These are phyloP conservation scores for Leptographium radiaticola DNA, from an alignment of 2,329 filamentous ascomycete genomes.

Conservation along the genomic window DNA sequence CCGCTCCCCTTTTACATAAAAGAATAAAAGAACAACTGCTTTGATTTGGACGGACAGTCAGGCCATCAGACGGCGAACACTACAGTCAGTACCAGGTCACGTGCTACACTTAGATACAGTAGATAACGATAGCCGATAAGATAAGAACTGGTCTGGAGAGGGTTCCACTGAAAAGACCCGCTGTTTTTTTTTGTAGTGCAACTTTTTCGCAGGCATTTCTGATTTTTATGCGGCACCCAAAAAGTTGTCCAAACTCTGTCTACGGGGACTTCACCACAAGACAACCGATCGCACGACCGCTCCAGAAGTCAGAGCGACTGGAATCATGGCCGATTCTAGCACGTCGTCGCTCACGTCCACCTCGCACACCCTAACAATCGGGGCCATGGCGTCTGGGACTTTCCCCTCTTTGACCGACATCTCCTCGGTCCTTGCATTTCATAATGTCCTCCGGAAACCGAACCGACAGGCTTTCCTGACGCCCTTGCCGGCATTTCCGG, in stretches of 20 bases:
- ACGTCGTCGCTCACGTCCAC: constrained; percentile 49
- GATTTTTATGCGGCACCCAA: background rate
- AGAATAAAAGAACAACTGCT: no score
- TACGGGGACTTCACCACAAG: background rate
- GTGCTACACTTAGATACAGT: no score
- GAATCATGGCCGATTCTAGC: constrained; percentile 25
- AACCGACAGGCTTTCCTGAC: constrained; percentile 67
- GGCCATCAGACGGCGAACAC: no score
- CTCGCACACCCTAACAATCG: constrained; percentile 37
- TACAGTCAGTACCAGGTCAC: no score
- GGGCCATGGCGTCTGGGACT: constrained; percentile 15
- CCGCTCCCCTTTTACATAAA: no score
- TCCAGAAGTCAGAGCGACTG: background rate
- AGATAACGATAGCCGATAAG: no score
- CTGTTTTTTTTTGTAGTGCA: background rate
- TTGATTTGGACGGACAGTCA: no score
- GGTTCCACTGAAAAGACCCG: no score
- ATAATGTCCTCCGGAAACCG: constrained; percentile 44
- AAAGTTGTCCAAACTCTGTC: background rate
- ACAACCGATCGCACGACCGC: background rate
- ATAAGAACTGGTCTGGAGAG: no score
- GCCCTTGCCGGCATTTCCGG: constrained; percentile 52
- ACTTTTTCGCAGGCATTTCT: no score
- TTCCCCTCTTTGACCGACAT: constrained; percentile 16
- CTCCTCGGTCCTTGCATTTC: constrained; percentile 24